Conservation (phyloP, 1,139 yeast genomes). For the Magnusiomyces fungicola region DNA sequence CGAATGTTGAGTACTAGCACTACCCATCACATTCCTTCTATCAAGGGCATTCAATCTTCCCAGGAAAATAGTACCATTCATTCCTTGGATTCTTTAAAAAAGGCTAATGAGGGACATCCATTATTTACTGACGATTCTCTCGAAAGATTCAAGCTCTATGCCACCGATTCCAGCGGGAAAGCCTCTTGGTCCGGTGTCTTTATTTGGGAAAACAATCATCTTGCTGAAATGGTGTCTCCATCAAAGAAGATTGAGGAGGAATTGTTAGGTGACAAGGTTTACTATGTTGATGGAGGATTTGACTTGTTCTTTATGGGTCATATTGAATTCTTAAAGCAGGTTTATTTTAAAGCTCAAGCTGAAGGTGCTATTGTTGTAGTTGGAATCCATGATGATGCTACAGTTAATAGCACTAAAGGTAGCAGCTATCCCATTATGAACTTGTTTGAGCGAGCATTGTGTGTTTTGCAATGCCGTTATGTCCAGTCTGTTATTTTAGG, state of each 20-base stretch:
- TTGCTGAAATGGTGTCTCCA: constrained; percentile 28
- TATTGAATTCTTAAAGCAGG: constrained; percentile 55
- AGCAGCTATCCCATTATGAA: constrained; percentile 78
- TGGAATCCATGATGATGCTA: constrained; percentile 61
- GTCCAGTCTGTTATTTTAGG: constrained; percentile 71
- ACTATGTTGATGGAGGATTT: constrained; percentile 77
- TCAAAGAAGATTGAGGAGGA: constrained; percentile 20
- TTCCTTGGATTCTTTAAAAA: not conserved
- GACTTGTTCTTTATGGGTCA: constrained; percentile 94
- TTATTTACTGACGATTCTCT: constrained; percentile 31
- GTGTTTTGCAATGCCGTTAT: constrained; percentile 79
- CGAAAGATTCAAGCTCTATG: constrained; percentile 47
- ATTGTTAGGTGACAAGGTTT: constrained; percentile 26
- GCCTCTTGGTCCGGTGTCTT: constrained; percentile 57
- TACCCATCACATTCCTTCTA: constrained; percentile 46
- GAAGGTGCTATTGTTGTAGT: constrained; percentile 45
- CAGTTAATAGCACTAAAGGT: constrained; percentile 54
- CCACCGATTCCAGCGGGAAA: constrained; percentile 60
- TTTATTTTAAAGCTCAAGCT: constrained; percentile 29
- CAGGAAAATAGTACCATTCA: constrained; percentile 15
- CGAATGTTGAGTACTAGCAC: constrained; percentile 60
- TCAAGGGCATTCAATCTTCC: constrained; percentile 6
- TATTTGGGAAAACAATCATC: constrained; percentile 21
- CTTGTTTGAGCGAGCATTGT: constrained; percentile 71
- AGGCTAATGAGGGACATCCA: constrained; percentile 19